A percentile compares a stretch with the other conserved stretches of the same genome.
Conservation (phyloP, 1,139 yeast genomes). For the Magnusiomyces magnusii region DNA sequence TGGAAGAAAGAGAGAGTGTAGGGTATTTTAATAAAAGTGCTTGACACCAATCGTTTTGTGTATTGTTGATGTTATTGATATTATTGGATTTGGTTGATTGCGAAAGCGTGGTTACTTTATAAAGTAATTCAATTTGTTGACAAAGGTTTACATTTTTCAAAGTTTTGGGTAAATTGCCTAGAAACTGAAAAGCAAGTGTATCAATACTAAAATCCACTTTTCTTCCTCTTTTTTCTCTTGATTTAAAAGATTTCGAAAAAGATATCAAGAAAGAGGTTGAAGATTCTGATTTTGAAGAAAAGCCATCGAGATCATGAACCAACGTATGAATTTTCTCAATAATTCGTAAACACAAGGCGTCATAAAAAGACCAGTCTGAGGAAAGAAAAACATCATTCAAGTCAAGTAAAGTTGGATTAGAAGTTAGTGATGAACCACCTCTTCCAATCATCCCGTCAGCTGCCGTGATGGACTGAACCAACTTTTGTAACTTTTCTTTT, state of each 20-base stretch:
- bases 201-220: no score
- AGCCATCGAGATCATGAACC: background rate
- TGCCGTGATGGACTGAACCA: background rate
- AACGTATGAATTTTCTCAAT: background rate
- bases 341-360: background rate
- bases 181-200: no score
- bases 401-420: background rate
- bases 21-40: background rate
- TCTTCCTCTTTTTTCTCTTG: no score
- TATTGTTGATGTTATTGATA: background rate
- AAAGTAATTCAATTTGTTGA: background rate
- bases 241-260: no score
- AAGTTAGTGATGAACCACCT: background rate
- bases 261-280: no score
- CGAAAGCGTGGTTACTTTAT: background rate
- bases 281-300: background rate
- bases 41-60: conserved; percentile 1
- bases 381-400: background rate
- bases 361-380: conserved; percentile 2
- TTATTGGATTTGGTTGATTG: no score
- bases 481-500: background rate
- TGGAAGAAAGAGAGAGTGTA: background rate
- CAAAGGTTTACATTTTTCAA: background rate
- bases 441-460: background rate
- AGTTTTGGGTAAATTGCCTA: background rate